Base-by-base conservation (phyloP, 1,284 basidiomycete genomes). In the Sanguinoderma infundibulare region DNA sequence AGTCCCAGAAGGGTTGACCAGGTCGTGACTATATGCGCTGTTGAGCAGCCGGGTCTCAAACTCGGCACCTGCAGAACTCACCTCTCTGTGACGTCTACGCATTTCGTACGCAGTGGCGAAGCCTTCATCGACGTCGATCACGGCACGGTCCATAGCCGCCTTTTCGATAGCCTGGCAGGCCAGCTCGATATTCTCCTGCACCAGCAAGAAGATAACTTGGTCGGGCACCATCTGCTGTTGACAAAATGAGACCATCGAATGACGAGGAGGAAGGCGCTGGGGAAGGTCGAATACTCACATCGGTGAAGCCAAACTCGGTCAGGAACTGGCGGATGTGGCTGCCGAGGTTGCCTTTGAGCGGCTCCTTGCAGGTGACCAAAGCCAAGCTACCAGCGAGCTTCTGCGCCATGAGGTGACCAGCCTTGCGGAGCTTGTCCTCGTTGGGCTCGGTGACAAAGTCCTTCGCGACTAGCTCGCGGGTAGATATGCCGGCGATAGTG, bases 311-410 rank as follows among this genome's bases (percentile, higher is more conserved):
- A 72, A 94, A 92, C 59, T 97, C 93, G 35, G 78, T 78, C 53
- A 98, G 78, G 66, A 90, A 85, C 52, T 89, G 86, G 28, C 96
- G 90, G 44, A 98, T 86, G 73, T 98, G 95, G 60, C 85, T 89
- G n/a, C 92, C 89, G 73, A 99, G 89, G 76, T 96, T 96, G 72
- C 90, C 94, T 71, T 96, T 91, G 62, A 99, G 78, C 1, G 98
- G 97, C 73, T 99, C 98, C 76, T 98, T 99, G 84, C 97, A 99
- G 17, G 98, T 99, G 26, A 99, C 98, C 55, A 98, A 80, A 6
- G 98, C 98, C 49, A 99, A 85, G 71, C 95, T 98, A 46, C 97
- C 97, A 20, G 98, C 98, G 55, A 99, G 86, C 75, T 95, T 98
- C 77, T 96, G 95, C 1, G 96, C 96, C 96, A 98, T 99, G 57